Conservation (phyloP, 192 early-diverging fungal genomes). For the Backusella australiensis region DNA sequence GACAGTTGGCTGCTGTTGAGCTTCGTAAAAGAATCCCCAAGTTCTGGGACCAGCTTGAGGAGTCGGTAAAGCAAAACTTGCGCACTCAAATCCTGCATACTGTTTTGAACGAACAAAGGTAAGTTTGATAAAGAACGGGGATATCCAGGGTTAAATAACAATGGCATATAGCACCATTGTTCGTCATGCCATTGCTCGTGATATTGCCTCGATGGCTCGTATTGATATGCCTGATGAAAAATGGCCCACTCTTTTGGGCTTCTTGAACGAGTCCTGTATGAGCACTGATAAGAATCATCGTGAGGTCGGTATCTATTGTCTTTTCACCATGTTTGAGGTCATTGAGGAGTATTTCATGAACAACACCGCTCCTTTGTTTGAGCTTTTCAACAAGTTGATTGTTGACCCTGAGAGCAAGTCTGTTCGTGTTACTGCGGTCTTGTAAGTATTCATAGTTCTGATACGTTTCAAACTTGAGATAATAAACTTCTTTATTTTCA, state of each 20-base stretch:
- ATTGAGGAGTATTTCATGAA: constrained; percentile 67
- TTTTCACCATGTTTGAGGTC: constrained; percentile 85
- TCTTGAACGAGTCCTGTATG: constrained; percentile 78
- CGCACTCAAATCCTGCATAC: constrained; percentile 66
- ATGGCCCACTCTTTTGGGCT: constrained; percentile 77
- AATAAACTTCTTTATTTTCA: background rate
- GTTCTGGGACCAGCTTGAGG: constrained; percentile 73
- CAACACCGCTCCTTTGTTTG: constrained; percentile 65
- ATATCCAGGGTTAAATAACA: background rate
- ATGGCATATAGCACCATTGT: constrained; percentile 51
- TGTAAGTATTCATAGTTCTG: constrained; percentile 34
- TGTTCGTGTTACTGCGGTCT: constrained; percentile 78
- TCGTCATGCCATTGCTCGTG: constrained; percentile 78
- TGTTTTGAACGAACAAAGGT: constrained; percentile 71
- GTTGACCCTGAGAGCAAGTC: constrained; percentile 79
- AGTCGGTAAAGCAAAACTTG: constrained; percentile 51
- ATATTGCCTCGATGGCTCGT: constrained; percentile 81
- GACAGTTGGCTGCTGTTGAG: constrained; percentile 88
- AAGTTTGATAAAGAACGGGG: background rate
- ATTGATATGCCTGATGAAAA: constrained; percentile 71
- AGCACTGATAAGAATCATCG: constrained; percentile 72
- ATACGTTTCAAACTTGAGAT: background rate
- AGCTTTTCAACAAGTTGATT: constrained; percentile 70
- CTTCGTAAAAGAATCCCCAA: constrained; percentile 78
- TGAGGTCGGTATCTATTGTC: constrained; percentile 82